phyloP scores from a whole-genome alignment of 768 basidiomycete genomes.

The Podaxis carcinomalis region DNA sequence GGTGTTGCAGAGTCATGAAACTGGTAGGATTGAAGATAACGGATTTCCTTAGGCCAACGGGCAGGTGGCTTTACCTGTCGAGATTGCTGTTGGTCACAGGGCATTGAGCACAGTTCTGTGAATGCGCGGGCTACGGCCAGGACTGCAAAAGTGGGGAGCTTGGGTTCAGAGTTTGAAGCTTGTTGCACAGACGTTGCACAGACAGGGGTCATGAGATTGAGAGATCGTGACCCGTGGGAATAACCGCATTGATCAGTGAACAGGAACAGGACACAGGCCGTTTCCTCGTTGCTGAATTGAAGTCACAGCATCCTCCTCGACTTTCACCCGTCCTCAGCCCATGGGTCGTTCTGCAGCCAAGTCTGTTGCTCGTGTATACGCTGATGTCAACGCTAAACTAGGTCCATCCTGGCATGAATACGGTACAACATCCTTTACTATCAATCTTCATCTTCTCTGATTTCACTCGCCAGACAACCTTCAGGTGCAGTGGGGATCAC shows the following conservation, averaged over 20 bases:
- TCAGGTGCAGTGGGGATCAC: conserved; percentile 95
- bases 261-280: conserved; percentile 10
- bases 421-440: conserved; percentile 44
- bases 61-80: background rate
- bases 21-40: conserved; percentile 5
- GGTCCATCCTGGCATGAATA: conserved; percentile 96
- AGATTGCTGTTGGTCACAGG: background rate
- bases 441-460: conserved; percentile 18
- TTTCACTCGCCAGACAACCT: conserved; percentile 67
- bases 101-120: background rate
- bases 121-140: background rate
- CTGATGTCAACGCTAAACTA: conserved; percentile 82
- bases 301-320: conserved; percentile 11
- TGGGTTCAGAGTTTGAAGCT: background rate
- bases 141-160: background rate
- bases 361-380: conserved; percentile 83
- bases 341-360: conserved; percentile 74
- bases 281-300: conserved; percentile 9
- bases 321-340: conserved; percentile 15
- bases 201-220: background rate
- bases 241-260: conserved; percentile 17
- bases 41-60: conserved; percentile 6
- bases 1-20: conserved; percentile 21
- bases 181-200: background rate
- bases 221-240: conserved; percentile 23